These are phyloP conservation scores for Paraconiothyrium brasiliense DNA, from an alignment of 2,329 filamentous ascomycete genomes.

Conservation along the genomic window DNA sequence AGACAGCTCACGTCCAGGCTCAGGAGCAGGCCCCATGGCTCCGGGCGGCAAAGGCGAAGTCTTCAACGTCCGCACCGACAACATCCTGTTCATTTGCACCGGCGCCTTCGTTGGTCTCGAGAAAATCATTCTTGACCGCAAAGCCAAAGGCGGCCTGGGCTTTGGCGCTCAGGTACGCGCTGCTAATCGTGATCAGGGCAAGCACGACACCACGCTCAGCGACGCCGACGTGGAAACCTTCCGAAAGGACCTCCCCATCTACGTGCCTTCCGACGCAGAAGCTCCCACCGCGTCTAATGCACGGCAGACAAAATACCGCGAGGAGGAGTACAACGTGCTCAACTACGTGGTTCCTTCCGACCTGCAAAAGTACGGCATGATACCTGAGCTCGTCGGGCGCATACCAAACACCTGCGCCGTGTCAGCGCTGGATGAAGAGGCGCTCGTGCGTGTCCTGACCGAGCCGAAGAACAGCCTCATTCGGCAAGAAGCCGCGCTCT, in stretches of 20 bases:
- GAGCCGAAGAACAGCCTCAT: conserved; percentile 90
- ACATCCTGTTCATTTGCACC: conserved; percentile 96
- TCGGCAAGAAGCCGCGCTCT: conserved; percentile 87
- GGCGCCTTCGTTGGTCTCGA: conserved; percentile 94
- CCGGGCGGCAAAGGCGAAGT: conserved; percentile 63
- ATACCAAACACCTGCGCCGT: conserved; percentile 90
- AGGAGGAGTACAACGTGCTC: conserved; percentile 63
- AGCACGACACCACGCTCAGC: conserved; percentile 66
- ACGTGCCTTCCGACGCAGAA: conserved; percentile 48
- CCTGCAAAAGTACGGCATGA: conserved; percentile 86
- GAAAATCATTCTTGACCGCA: conserved; percentile 85
- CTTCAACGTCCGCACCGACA: conserved; percentile 86
- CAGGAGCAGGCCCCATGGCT: conserved; percentile 24
- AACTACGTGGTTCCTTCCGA: conserved; percentile 80
- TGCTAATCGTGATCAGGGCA: conserved; percentile 58
- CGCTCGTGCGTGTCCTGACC: conserved; percentile 86
- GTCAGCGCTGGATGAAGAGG: conserved; percentile 72
- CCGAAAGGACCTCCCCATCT: conserved; percentile 67
- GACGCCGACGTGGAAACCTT: conserved; percentile 67
- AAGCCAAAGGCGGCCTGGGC: conserved; percentile 86
- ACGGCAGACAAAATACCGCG: conserved; percentile 28
- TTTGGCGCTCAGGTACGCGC: conserved; percentile 85
- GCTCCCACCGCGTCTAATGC: conserved; percentile 33
- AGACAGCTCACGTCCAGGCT: conserved; percentile 31
- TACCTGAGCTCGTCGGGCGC: conserved; percentile 94